Base-by-base conservation (phyloP, 2,329 filamentous ascomycete species). In the Pseudopyrenochaeta lycopersici region DNA sequence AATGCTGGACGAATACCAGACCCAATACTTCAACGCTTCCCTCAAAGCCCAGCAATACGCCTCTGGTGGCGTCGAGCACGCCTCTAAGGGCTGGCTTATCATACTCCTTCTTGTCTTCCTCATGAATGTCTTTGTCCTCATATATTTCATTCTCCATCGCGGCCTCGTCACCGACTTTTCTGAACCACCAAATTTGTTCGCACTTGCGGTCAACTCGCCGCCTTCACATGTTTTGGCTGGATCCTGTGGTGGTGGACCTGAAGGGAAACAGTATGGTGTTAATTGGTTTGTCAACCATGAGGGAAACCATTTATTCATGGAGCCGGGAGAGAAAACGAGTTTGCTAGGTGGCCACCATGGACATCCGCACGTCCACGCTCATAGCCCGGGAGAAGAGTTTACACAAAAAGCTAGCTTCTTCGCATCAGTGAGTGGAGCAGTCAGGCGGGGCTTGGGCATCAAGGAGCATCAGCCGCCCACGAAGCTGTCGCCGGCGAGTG, bases 121-220 rank as follows among this genome's bases (percentile, higher is more conserved):
- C 20, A 85, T 90, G 63, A 92, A 90, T 68, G 54, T 88, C 21
- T 77, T 88, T 33, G 90, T 88, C 51, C 76, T 91, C 0, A 66
- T 78, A 2, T 92, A 91, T 74, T 81, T 89, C 58, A 71, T 88
- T 45, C 67, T 84, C 41, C 79, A 85, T 47, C 82, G 58, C 69
- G 84, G 85, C 1, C 82, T 91, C 18, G 85, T 94, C 7, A 92
- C 89, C 1, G 91, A 94, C 76, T 92, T 90, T 67, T 90, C 87
- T 0, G 90, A 94, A 65, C 89, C 90, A 1, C 85, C 88, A 48
- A 92, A 92, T 67, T 77, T 92, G 2, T 92, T 93, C 64, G 80
- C 86, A 0, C 75, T 92, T 0, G 88, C 89, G 1, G 80, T 93
- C 46, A 92, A 92, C 67, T 84, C 80, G 21, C 85, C 85, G 0